Evolutionary conservation across 768 basidiomycete genomes (phyloP), one percentile per base, ranked within the genome.

Genomic region (Collybiopsis luxurians): DNA sequence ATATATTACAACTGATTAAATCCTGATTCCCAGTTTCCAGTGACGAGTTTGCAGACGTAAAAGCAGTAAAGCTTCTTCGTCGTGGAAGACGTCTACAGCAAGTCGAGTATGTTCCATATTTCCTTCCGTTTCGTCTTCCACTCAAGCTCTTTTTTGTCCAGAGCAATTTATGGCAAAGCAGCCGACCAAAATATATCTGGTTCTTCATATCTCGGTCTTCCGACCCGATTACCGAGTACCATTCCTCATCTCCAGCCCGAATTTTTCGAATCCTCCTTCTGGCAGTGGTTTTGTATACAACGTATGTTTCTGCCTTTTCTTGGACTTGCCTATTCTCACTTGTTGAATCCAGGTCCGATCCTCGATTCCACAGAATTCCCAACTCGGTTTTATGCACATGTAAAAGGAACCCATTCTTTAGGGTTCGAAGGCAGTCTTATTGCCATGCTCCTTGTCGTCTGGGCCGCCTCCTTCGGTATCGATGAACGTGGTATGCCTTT

Each of bases 21-120:
- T n/a, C n/a, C n/a, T n/a, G n/a, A n/a, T n/a, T n/a, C n/a, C n/a
- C n/a, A n/a, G n/a, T n/a, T n/a, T n/a, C 15, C 69, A 96, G 93
- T 23, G 94, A 96, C 68, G 94, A 95, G 67, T 95, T 92, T 64
- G 91, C 91, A 21, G 88, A 94, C 63, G 85, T 94, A 44, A 95
- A 95, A 67, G 89, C 92, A 1, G 91, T 92, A 59, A 96, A 95
- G 71, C 74, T 93, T 28, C 80, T 95, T 19, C 74, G 89, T 59
- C 85, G 88, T 50, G 90, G 90, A 23, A 80, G 89, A 44, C 84
- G 89, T 30, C 76, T 92, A 12, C 92, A 91, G 64, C 88, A 91
- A 74, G 91, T 89, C 68, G 89, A 92, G 90, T 90, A 63, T 57
- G 90, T 79, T 31, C 50, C 53, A 19, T 53, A 30, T 54, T 21